phyloP scores from a whole-genome alignment of 306 rosid species.

The Fagus sylvatica region DNA sequence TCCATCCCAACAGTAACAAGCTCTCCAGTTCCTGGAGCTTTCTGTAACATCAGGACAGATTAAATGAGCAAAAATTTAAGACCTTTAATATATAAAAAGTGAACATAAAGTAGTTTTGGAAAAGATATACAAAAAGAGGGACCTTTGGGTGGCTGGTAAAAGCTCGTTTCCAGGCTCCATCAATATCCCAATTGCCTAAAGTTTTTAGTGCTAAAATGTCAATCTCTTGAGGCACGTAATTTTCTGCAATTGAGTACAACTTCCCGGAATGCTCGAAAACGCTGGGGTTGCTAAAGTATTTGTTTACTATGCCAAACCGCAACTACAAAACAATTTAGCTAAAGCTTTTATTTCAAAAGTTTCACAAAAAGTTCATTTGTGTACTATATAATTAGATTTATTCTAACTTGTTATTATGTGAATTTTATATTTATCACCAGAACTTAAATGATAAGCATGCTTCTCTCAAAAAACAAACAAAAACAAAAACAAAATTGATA shows the following conservation, averaged over 20 bases:
- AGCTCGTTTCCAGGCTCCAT: conserved; percentile 61
- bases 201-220: conserved; percentile 52
- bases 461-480: no score
- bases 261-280: conserved; percentile 70
- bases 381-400: no score
- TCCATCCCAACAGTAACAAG: conserved; percentile 57
- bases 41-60: conserved; percentile 34
- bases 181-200: conserved; percentile 53
- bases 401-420: no score
- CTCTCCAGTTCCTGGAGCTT: conserved; percentile 59
- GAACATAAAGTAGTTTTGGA: neutral
- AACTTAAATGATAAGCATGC: no score
- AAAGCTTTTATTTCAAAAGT: conserved; percentile 4
- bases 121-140: neutral
- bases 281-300: conserved; percentile 63
- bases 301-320: conserved; percentile 66
- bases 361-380: no score
- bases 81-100: neutral
- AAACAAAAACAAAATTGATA: no score
- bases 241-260: conserved; percentile 60
- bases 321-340: conserved; percentile 25
- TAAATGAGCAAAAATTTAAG: neutral
- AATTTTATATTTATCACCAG: no score
- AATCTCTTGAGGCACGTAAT: conserved; percentile 63
- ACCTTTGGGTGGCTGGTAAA: conserved; percentile 77